A percentile compares a stretch with the other conserved stretches of the same genome.
These are phyloP conservation scores for Kluyveromyces sp. DNA, from an alignment of 1,139 yeast species.

Conservation along the genomic window DNA sequence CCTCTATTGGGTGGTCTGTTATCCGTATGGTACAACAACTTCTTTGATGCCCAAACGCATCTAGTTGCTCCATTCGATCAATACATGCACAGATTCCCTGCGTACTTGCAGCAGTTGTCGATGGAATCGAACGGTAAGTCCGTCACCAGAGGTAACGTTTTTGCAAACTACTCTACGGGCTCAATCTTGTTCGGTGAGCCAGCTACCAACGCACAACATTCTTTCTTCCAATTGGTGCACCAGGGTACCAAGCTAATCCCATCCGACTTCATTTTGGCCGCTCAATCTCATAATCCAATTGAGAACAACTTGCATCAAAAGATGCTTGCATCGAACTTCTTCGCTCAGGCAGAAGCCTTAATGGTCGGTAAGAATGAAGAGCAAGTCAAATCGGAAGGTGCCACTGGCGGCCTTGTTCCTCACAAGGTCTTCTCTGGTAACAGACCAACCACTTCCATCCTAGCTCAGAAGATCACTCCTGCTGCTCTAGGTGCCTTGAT, in stretches of 20 bases:
- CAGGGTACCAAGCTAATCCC: slow-evolving; percentile 98
- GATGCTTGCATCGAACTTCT: slow-evolving; percentile 97
- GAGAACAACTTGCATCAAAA: slow-evolving; percentile 89
- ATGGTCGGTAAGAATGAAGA: slow-evolving; percentile 91
- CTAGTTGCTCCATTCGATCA: slow-evolving; percentile 98
- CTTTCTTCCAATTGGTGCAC: slow-evolving; percentile 98
- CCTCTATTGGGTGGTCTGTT: slow-evolving; percentile 90
- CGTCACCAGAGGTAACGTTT: slow-evolving; percentile 84
- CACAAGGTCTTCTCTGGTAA: slow-evolving; percentile 96
- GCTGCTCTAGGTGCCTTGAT: slow-evolving; percentile 92
- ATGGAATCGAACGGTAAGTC: slow-evolving; percentile 99
- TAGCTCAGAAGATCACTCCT: slow-evolving; percentile 93
- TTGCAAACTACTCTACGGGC: slow-evolving; percentile 93
- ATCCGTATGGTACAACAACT: slow-evolving; percentile 97
- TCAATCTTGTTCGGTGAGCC: slow-evolving; percentile 96
- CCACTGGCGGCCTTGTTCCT: slow-evolving; percentile 76
- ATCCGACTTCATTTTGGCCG: slow-evolving; percentile 92
- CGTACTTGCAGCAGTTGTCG: slow-evolving; percentile 94
- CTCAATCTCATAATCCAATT: slow-evolving; percentile 96
- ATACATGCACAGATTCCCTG: slow-evolving; percentile 98
- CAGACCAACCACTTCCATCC: slow-evolving; percentile 96
- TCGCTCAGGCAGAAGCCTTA: slow-evolving; percentile 96
- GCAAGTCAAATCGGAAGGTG: slow-evolving; percentile 85
- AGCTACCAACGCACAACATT: slow-evolving; percentile 97
- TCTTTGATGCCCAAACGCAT: slow-evolving; percentile 96